A percentile compares a stretch with the other conserved stretches of the same genome.
phyloP scores from a whole-genome alignment of 768 basidiomycete species.

The Asterophora lycoperdoides region DNA sequence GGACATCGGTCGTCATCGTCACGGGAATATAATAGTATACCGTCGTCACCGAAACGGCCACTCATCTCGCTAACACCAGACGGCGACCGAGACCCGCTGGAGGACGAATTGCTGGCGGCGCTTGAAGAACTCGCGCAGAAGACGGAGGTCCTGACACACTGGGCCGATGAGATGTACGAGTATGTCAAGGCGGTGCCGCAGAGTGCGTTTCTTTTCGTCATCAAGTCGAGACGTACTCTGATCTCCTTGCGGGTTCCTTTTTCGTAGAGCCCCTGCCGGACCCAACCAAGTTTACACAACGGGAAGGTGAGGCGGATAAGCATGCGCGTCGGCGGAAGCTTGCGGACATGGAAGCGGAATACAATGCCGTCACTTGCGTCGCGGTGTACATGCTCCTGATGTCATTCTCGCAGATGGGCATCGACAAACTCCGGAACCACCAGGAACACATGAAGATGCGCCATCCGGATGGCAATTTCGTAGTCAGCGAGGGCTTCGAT shows the following conservation, averaged over 20 bases:
- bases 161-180: slow-evolving; percentile 94
- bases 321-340: slow-evolving; percentile 65
- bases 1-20: slow-evolving; percentile 34
- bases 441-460: slow-evolving; percentile 83
- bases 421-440: slow-evolving; percentile 72
- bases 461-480: slow-evolving; percentile 69
- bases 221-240: not conserved
- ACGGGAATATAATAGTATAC: slow-evolving; percentile 32
- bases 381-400: slow-evolving; percentile 89
- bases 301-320: slow-evolving; percentile 69
- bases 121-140: slow-evolving; percentile 95
- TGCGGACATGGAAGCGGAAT: slow-evolving; percentile 76
- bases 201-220: slow-evolving; percentile 44
- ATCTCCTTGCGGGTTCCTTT: not conserved
- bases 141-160: slow-evolving; percentile 87
- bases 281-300: slow-evolving; percentile 67
- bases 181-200: slow-evolving; percentile 81
- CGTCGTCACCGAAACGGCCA: slow-evolving; percentile 54
- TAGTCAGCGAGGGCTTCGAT: slow-evolving; percentile 76
- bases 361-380: slow-evolving; percentile 80
- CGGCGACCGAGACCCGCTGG: slow-evolving; percentile 59
- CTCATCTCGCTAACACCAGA: slow-evolving; percentile 47
- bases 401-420: slow-evolving; percentile 91
- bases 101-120: slow-evolving; percentile 74
- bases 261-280: slow-evolving; percentile 72